Conservation (phyloP, 352 stramenopile genomes). For the Globisporangium solare region DNA sequence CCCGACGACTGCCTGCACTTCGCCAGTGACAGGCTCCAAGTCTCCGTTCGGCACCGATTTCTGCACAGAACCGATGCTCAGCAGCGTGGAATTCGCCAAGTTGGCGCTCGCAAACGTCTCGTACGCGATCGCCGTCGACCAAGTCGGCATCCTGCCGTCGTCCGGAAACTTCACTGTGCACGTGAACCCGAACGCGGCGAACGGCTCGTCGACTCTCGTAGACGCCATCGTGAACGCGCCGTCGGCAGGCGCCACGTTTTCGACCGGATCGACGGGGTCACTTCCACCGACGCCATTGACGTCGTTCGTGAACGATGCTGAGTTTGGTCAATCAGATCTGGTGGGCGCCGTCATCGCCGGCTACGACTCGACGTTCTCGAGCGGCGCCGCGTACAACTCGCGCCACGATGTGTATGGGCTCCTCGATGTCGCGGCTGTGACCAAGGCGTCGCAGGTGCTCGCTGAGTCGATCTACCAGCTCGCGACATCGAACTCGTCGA, state of each 20-base stretch:
- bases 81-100: slow-evolving; percentile 52
- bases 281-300: slow-evolving; percentile 62
- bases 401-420: slow-evolving; percentile 52
- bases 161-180: slow-evolving; percentile 64
- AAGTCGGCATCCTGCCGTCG: slow-evolving; percentile 54
- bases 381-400: slow-evolving; percentile 51
- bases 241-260: slow-evolving; percentile 35
- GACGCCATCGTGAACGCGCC: slow-evolving; percentile 44
- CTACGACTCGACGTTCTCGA: slow-evolving; percentile 54
- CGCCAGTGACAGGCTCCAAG: slow-evolving; percentile 32
- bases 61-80: slow-evolving; percentile 67
- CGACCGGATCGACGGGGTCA: slow-evolving; percentile 24
- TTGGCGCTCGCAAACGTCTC: slow-evolving; percentile 54
- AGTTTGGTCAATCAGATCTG: slow-evolving; percentile 59
- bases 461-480: slow-evolving; percentile 67
- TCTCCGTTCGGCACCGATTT: slow-evolving; percentile 59
- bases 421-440: slow-evolving; percentile 47
- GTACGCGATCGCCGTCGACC: slow-evolving; percentile 75
- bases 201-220: slow-evolving; percentile 35
- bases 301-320: slow-evolving; percentile 69
- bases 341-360: slow-evolving; percentile 63
- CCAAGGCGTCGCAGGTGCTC: slow-evolving; percentile 61
- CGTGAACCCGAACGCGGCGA: slow-evolving; percentile 49
- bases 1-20: slow-evolving; percentile 38
- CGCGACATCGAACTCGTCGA: slow-evolving; percentile 45